These are phyloP conservation scores for Saccharomycopsis crataegensis DNA, from an alignment of 1,139 yeast genomes.

Conservation along the genomic window DNA sequence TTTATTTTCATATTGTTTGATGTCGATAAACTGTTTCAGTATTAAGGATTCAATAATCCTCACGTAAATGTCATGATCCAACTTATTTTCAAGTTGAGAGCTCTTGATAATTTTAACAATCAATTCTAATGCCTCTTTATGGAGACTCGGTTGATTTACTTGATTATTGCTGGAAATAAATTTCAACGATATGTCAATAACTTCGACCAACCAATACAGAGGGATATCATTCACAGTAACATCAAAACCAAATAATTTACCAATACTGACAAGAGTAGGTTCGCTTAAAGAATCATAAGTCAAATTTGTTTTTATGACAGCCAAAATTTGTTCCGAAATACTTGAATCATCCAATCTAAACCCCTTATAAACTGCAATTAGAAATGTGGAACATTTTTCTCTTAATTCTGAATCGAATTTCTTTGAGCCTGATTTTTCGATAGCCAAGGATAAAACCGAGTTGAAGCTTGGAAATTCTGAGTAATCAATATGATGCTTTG, in stretches of 20 bases:
- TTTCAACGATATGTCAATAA: conserved; percentile 2
- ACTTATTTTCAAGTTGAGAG: not conserved
- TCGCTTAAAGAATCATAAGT: conserved; percentile 11
- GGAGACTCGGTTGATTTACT: not conserved
- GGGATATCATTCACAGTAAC: not conserved
- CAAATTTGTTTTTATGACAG: conserved; percentile 5
- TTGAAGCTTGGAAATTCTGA: not conserved
- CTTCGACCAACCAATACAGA: not conserved
- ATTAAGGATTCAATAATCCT: conserved; percentile 9
- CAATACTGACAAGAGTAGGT: conserved; percentile 2
- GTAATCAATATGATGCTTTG: conserved; percentile 3
- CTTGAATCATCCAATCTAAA: not conserved
- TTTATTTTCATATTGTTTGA: conserved; percentile 5
- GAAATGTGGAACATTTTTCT: conserved; percentile 8
- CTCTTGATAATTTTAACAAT: not conserved
- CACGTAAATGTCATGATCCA: not conserved
- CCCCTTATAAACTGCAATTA: not conserved
- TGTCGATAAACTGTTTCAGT: not conserved
- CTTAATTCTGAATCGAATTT: conserved; percentile 15
- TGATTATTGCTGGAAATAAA: conserved; percentile 4
- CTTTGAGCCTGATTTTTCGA: conserved; percentile 7
- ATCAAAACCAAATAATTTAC: not conserved
- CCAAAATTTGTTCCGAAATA: conserved; percentile 1
- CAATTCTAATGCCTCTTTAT: conserved; percentile 1
- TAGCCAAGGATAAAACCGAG: conserved; percentile 1